Percentiles rank a stretch among this genome's conserved stretches.
Evolutionary conservation across 2,329 filamentous ascomycete genomes (phyloP).

Genomic region (Aspergillus sp.): DNA sequence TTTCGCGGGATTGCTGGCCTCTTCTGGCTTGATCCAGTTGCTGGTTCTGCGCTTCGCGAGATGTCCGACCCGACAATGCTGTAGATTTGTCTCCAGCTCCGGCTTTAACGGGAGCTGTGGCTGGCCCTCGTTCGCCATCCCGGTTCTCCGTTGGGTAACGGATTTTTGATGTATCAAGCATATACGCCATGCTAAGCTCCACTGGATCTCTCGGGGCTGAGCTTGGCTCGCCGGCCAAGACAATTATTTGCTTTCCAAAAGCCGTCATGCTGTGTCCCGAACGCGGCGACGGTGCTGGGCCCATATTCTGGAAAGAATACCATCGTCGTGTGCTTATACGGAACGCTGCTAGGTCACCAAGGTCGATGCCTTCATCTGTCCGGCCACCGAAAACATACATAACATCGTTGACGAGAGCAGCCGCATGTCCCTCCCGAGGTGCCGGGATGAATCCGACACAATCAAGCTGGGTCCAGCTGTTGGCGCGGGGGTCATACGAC

Average conservation of each 20-base stretch:
- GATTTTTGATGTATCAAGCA: conserved; percentile 94
- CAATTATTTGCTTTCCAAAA: conserved; percentile 86
- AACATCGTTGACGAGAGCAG: conserved; percentile 89
- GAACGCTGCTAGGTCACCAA: conserved; percentile 90
- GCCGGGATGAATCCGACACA: conserved; percentile 98
- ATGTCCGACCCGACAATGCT: conserved; percentile 40
- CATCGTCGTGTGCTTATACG: conserved; percentile 80
- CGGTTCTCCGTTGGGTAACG: conserved; percentile 80
- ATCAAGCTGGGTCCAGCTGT: conserved; percentile 84
- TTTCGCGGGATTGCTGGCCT: conserved; percentile 46
- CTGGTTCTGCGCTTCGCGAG: conserved; percentile 43
- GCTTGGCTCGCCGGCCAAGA: conserved; percentile 91
- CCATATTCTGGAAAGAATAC: conserved; percentile 99
- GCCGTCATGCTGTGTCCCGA: conserved; percentile 98
- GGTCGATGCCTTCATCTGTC: conserved; percentile 86
- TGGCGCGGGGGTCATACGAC: conserved; percentile 83
- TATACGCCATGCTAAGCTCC: conserved; percentile 85
- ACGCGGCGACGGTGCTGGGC: conserved; percentile 85
- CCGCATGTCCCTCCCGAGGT: conserved; percentile 89
- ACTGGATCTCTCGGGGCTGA: conserved; percentile 76
- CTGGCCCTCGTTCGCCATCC: conserved; percentile 38
- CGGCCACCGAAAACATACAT: conserved; percentile 99
- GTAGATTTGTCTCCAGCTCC: conserved; percentile 45
- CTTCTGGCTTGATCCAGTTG: conserved; percentile 38
- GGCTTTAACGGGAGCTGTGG: conserved; percentile 42